Percentiles rank a stretch among this genome's conserved stretches.
Conservation (phyloP, 257 asterid genomes). For the Plectranthus barbatus region DNA sequence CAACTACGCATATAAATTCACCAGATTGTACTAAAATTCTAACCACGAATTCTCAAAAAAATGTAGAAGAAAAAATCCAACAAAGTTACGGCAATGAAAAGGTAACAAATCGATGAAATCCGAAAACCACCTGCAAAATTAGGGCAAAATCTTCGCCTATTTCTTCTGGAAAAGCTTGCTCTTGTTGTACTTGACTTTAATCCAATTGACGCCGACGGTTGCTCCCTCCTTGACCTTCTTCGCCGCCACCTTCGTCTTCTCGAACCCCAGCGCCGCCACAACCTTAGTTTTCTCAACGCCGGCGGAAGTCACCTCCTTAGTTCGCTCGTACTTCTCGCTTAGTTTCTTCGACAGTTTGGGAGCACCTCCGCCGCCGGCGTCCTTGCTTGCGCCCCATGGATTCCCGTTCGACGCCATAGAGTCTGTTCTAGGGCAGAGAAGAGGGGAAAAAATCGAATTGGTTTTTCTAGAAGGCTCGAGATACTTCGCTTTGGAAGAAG, state of each 20-base stretch:
- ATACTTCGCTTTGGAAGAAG: too few relatives aligned
- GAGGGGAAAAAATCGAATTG: background rate
- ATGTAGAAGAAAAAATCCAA: background rate
- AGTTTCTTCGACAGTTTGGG: constrained; percentile 26
- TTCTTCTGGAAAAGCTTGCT: constrained; percentile 49
- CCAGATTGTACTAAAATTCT: background rate
- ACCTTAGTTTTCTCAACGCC: constrained; percentile 29
- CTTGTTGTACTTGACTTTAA: constrained; percentile 35
- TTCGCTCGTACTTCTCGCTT: constrained; percentile 25
- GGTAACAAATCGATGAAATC: background rate
- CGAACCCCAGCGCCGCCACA: constrained; percentile 34
- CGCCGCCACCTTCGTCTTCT: constrained; percentile 47
- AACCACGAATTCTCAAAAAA: background rate
- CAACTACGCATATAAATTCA: background rate
- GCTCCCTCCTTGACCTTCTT: constrained; percentile 30
- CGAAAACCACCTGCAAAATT: background rate
- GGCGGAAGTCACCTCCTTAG: constrained; percentile 29
- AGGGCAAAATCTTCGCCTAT: constrained; percentile 7
- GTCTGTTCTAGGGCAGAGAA: background rate
- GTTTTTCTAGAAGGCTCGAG: background rate
- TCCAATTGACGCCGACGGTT: constrained; percentile 42
- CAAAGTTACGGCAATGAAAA: constrained; percentile 8
- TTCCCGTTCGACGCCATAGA: constrained; percentile 17
- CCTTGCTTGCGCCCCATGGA: too few relatives aligned
- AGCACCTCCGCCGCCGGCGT: constrained; percentile 6